phyloP scores from a whole-genome alignment of 2,329 filamentous ascomycete species.

The Harringtonia aguacate region DNA sequence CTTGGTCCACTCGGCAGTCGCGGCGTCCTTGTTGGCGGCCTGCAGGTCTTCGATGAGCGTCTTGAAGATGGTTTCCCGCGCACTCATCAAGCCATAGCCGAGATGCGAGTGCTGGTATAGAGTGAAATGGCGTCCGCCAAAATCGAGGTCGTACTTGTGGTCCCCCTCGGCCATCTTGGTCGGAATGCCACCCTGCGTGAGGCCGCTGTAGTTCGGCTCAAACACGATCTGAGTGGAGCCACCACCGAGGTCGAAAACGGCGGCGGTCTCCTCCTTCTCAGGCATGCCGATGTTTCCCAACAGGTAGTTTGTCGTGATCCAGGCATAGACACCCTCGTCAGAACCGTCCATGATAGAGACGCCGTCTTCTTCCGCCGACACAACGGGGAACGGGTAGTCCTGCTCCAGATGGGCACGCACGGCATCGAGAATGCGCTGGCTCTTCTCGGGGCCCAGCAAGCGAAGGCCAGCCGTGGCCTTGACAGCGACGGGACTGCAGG shows the following conservation, averaged over 20 bases:
- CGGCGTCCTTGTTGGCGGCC: constrained; percentile 47
- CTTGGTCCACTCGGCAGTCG: constrained; percentile 55
- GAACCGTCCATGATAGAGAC: constrained; percentile 97
- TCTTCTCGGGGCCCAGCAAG: constrained; percentile 71
- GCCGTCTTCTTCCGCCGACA: constrained; percentile 73
- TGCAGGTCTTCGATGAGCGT: constrained; percentile 62
- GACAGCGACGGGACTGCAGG: constrained; percentile 91
- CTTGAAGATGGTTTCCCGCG: constrained; percentile 75
- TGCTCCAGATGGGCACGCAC: constrained; percentile 79
- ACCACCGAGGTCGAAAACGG: constrained; percentile 91
- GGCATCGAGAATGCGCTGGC: constrained; percentile 72
- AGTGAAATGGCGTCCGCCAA: constrained; percentile 77
- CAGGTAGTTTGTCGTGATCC: constrained; percentile 98
- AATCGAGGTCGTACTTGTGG: constrained; percentile 88
- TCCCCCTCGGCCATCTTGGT: constrained; percentile 78
- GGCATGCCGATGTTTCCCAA: constrained; percentile 93
- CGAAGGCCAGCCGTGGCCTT: constrained; percentile 94
- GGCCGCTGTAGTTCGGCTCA: constrained; percentile 79
- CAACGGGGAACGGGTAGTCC: constrained; percentile 87
- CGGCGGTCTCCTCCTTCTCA: constrained; percentile 82
- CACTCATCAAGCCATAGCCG: constrained; percentile 92
- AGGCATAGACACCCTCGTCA: constrained; percentile 95
- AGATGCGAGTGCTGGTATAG: constrained; percentile 98
- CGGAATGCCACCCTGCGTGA: constrained; percentile 66
- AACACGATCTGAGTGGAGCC: constrained; percentile 98